phyloP scores from a whole-genome alignment of 768 basidiomycete genomes.

The Boletus tylopilopsis region DNA sequence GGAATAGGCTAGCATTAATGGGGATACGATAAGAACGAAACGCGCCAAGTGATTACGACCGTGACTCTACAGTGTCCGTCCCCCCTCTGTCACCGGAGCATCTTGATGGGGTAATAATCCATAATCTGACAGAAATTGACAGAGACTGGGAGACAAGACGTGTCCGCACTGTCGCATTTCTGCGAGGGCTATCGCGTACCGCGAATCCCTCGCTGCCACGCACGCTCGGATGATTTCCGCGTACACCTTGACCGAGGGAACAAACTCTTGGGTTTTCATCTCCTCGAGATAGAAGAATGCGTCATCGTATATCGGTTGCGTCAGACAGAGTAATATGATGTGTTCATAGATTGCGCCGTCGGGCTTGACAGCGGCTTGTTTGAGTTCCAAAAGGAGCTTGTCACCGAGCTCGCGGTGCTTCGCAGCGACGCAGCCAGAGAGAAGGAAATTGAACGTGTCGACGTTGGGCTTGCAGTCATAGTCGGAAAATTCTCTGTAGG shows the following conservation, averaged over 20 bases:
- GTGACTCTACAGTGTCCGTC: neutral
- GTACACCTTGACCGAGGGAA: constrained; percentile 57
- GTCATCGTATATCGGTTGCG: constrained; percentile 73
- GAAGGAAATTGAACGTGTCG: constrained; percentile 65
- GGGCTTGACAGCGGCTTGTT: constrained; percentile 48
- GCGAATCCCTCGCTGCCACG: constrained; percentile 49
- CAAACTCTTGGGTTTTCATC: constrained; percentile 64
- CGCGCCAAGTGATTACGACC: neutral
- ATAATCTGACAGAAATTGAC: constrained; percentile 29
- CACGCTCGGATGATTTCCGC: constrained; percentile 58
- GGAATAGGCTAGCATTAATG: no score
- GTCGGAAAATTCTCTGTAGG: constrained; percentile 61
- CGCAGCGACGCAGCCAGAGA: constrained; percentile 59
- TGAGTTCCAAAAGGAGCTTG: constrained; percentile 63
- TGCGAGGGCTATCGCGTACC: constrained; percentile 60
- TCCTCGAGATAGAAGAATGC: constrained; percentile 88
- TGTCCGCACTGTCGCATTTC: constrained; percentile 71
- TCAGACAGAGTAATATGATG: constrained; percentile 67
- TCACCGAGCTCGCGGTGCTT: constrained; percentile 67
- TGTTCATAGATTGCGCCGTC: constrained; percentile 61
- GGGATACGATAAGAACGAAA: no score
- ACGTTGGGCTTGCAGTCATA: constrained; percentile 55
- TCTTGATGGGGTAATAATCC: constrained; percentile 3
- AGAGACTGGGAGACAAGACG: constrained; percentile 28
- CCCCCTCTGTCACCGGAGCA: neutral